Evolutionary conservation across 371 early-diverging fungal species (phyloP), one percentile per base, ranked within the genome.

Genomic region (Mucor racemosus): DNA sequence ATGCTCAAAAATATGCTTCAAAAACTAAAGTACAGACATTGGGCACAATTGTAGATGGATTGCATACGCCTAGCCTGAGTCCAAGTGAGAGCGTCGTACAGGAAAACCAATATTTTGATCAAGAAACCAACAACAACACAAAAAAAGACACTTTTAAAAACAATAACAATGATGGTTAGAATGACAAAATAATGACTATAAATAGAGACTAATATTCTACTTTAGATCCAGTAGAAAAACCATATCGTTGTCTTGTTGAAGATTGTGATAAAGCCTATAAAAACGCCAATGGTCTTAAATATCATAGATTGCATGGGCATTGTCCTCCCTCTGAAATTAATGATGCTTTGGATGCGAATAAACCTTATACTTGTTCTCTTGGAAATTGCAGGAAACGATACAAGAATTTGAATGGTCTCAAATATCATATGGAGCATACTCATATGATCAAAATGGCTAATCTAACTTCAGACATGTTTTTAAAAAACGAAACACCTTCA

Each of bases 401-500:
- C 85, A 98, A 97, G 84, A 98, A 97, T 79, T 75, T 94, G 69
- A 97, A 97, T 70, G 99, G 99, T 6, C 86, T 99, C 60, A 95
- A 95, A 73, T 97, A 97, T 73, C 97, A 97, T 69, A 87, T 95
- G 63, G 88, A 90, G 68, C 92, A 94, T 58, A 71, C 74, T 21
- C 77, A 79, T 36, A 48, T 55, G 58, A 56, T 42, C 10, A 61
- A 67, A 38, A 13, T 61, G 4, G 38, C 38, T 33, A 65, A 59
- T 44, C 38, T 65, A 19, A 65, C 40, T n/a, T 59, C 66, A n/a
- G 66, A 58, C 13, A 50, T 59, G 50, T 53, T 65, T 50, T 14
- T 40, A 14, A 59, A 53, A 4, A 38, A 54, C 19, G 56, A 36
- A 34, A 57, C 19, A 14, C 35, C 39, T 15, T 14, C 35, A 8